Evolutionary conservation across 1,139 yeast genomes (phyloP), one percentile per base, ranked within the genome.

Genomic region (Candida sp.): DNA sequence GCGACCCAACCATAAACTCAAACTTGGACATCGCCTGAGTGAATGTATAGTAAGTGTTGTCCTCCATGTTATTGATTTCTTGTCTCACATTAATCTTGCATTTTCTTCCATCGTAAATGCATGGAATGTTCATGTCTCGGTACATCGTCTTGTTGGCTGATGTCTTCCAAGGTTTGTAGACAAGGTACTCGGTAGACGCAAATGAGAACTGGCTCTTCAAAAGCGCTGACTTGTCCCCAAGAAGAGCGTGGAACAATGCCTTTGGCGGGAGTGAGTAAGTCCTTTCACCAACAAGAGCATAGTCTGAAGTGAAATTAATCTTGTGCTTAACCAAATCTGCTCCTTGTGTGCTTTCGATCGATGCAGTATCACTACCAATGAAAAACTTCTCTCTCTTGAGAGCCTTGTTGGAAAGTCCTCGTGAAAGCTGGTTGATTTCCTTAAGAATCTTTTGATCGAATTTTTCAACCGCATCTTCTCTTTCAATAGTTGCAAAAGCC

Each of bases 181-280:
- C 56, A 7, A 62, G 38, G 37, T 49, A 57, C 27, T 63, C 68
- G 3, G 62, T 39, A 4, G 49, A 56, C 0, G 65, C 60, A 42
- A 70, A 60, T 1, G 65, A 55, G 12, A 60, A 55, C 33, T 61
- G 61, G 17, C 64, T 68, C 42, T 59, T 63, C 31, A 75, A 58
- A 6, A 72, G 46, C 9, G 54, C 60, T 0, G 98, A 89, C 48
- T 81, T 78, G 57, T 92, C 96, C 17, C 99, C 99, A 62, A 90
- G 83, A 53, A 94, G 66, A 0, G 87, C 77, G 66, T 92, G 97
- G 65, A 90, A 88, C 27, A 94, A 63, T 0, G 97, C 96, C 60
- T 89, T 91, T 0, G 97, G 87, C 0, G 96, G 88, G 7, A 88
- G 67, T 44, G 80, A 77, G 63, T 81, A 87, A 1, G 68, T 73